Evolutionary conservation across 345 rosid genomes (phyloP).

Genomic region (Syzygium jambos): DNA sequence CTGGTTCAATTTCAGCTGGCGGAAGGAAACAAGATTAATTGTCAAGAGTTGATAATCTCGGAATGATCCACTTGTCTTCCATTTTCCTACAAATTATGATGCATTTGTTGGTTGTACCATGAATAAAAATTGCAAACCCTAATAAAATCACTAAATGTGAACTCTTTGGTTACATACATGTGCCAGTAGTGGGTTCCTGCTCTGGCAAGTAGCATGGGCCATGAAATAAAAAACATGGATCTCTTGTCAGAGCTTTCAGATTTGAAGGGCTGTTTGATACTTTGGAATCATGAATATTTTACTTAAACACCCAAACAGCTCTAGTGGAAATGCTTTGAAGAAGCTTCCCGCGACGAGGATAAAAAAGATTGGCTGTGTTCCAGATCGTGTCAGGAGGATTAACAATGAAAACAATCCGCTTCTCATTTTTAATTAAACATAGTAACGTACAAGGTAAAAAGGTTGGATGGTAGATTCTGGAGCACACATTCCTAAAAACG

Average conservation of each 20-base stretch:
- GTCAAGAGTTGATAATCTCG: neutral
- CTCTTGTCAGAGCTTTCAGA: neutral
- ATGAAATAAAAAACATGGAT: neutral
- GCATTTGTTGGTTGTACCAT: neutral
- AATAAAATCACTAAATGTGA: neutral
- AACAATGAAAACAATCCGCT: neutral
- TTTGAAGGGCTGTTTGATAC: neutral
- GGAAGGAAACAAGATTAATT: neutral
- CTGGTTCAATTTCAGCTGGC: neutral
- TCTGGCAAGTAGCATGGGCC: slow-evolving; percentile 11
- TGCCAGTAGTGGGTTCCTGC: slow-evolving; percentile 7
- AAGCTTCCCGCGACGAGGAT: neutral
- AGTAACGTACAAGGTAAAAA: neutral
- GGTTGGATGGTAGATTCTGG: neutral
- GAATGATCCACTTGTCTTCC: neutral
- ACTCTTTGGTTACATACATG: slow-evolving; percentile 1
- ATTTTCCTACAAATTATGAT: neutral
- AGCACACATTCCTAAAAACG: neutral
- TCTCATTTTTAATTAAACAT: neutral
- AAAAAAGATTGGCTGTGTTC: neutral
- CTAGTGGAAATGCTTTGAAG: neutral
- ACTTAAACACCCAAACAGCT: neutral
- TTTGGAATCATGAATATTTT: neutral
- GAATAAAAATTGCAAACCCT: neutral
- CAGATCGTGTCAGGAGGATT: neutral